Percentiles rank a stretch among this genome's conserved stretches.
Conservation (phyloP, 1,139 yeast genomes). For the Tardiomyces digboiensis region DNA sequence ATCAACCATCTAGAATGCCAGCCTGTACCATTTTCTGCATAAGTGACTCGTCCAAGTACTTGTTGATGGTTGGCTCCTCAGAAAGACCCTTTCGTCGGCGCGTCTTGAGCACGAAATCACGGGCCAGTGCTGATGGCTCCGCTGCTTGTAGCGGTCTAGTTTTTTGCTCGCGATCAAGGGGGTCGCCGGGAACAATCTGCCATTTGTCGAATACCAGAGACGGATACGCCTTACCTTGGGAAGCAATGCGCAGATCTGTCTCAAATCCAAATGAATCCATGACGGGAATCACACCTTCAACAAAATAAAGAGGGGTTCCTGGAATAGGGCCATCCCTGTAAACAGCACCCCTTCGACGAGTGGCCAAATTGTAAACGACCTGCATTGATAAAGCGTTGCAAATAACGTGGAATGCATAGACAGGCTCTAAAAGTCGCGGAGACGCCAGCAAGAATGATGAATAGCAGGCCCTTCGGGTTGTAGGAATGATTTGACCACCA, state of each 20-base stretch:
- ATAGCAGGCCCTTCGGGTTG: conserved; percentile 78
- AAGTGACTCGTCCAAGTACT: conserved; percentile 57
- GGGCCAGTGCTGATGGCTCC: conserved; percentile 54
- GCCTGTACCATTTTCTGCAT: conserved; percentile 43
- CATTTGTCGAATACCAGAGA: conserved; percentile 59
- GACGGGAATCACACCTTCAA: conserved; percentile 68
- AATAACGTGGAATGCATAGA: conserved; percentile 52
- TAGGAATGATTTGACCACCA: conserved; percentile 73
- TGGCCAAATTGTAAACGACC: conserved; percentile 43
- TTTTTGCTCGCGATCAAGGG: conserved; percentile 54
- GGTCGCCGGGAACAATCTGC: conserved; percentile 87
- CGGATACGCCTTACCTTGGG: conserved; percentile 73
- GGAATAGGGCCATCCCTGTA: conserved; percentile 46
- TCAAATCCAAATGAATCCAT: conserved; percentile 88
- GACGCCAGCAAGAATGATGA: conserved; percentile 70
- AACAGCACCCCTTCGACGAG: conserved; percentile 61
- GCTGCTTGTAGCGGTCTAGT: conserved; percentile 74
- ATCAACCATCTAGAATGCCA: conserved; percentile 26
- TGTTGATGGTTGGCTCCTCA: conserved; percentile 66
- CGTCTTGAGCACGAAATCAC: conserved; percentile 87
- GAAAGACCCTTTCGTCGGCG: conserved; percentile 70
- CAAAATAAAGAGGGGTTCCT: conserved; percentile 60
- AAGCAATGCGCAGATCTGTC: conserved; percentile 67
- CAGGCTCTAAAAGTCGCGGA: conserved; percentile 79
- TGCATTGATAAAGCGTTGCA: conserved; percentile 41